Evolutionary conservation across 164 flowering plant species (phyloP).

Genomic region (Aristolochia contorta): DNA sequence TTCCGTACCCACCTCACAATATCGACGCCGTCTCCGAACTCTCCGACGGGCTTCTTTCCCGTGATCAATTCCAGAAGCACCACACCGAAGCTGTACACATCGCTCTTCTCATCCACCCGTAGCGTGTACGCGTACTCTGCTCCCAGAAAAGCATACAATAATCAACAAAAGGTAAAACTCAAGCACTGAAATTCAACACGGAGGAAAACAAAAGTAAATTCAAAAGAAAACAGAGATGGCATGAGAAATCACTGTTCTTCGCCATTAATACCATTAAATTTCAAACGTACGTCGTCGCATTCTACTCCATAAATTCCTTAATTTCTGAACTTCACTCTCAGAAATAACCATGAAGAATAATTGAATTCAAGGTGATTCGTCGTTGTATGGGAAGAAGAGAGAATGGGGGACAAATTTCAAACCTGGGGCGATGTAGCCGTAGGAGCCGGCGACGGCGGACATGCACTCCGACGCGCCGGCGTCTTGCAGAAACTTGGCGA

Average conservation of each 20-base stretch:
- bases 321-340: too few species aligned
- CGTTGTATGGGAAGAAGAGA: too few species aligned
- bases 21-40: constrained; percentile 91
- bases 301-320: not conserved
- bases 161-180: not conserved
- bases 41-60: constrained; percentile 85
- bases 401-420: not conserved
- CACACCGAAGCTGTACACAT: constrained; percentile 95
- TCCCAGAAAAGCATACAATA: not conserved
- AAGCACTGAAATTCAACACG: not conserved
- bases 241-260: not conserved
- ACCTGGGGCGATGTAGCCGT: constrained; percentile 99
- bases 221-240: too few species aligned
- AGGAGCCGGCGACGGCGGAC: constrained; percentile 94
- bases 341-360: too few species aligned
- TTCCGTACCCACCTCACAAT: constrained; percentile 78
- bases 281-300: too few species aligned
- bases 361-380: too few species aligned
- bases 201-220: not conserved
- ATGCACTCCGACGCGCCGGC: constrained; percentile 81
- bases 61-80: constrained; percentile 79
- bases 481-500: constrained; percentile 79
- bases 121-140: constrained; percentile 92
- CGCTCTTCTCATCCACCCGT: constrained; percentile 86
- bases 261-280: too few species aligned